Evolutionary conservation across 2,329 filamentous ascomycete species (phyloP), one percentile per base, ranked within the genome.

Genomic region (Didymella sp.): DNA sequence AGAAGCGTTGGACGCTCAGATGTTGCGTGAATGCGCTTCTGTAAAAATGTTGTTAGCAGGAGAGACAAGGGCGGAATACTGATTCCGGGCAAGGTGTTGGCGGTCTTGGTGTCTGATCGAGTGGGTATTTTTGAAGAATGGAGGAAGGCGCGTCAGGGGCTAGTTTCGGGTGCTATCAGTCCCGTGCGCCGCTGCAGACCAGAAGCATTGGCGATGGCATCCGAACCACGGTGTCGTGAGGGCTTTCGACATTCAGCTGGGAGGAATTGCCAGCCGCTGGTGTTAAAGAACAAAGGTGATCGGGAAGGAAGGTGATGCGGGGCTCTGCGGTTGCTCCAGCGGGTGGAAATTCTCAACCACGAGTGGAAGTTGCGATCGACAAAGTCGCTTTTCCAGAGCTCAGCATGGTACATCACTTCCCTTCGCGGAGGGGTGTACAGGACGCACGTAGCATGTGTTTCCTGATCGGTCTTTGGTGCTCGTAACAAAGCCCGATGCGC

Each of bases 281-380:
- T 38, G 48, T 43, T 27, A 35, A 51, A 25, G 27, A 44, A 40
- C 21, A 44, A 24, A 28, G 13, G 19, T 40, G 35, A 31, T 47
- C n/a, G 43, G 30, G 27, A 35, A 43, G 40, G 12, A 24, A 43
- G 24, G 43, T 25, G 35, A 38, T 48, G 54, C 43, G 54, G 48
- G 48, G 54, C 33, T 30, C 28, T 44, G 49, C 25, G 24, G 43
- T 33, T 57, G 35, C 31, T 49, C 15, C 24, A 48, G 37, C 47
- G 37, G 15, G 43, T 30, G 38, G 22, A 38, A 49, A 48, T 52
- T 43, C 43, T 57, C 17, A 30, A 13, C 42, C 37, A n/a, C 28
- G 48, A 40, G 48, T 48, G 48, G 54, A 51, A 51, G 48, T 51
- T 57, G 30, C 35, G 54, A 57, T 57, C 54, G 48, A 41, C 54